These are phyloP conservation scores for Rhodomyrtus psidioides DNA, from an alignment of 441 rosid genomes.

Conservation along the genomic window DNA sequence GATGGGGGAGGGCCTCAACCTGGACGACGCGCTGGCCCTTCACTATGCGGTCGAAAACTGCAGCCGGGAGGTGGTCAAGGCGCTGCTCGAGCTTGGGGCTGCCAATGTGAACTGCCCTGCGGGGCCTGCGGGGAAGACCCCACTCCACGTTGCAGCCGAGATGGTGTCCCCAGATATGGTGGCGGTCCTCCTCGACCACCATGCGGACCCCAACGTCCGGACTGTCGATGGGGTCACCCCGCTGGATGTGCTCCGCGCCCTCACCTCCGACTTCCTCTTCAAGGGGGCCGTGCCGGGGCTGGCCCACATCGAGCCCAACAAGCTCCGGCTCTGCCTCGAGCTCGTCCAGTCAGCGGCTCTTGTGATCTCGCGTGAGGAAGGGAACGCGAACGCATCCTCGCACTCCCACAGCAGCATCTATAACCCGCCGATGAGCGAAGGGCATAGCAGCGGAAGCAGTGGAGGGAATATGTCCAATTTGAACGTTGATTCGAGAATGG, in stretches of 20 bases:
- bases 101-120: slow-evolving; percentile 94
- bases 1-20: slow-evolving; percentile 96
- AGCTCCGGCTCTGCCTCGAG: slow-evolving; percentile 92
- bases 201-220: slow-evolving; percentile 89
- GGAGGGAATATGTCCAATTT: slow-evolving; percentile 29
- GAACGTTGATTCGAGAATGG: slow-evolving; percentile 81
- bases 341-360: slow-evolving; percentile 95
- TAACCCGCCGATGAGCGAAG: slow-evolving; percentile 51
- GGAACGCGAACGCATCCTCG: slow-evolving; percentile 34
- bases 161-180: slow-evolving; percentile 99
- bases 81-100: slow-evolving; percentile 93
- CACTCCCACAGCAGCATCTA: slow-evolving; percentile 23
- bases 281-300: slow-evolving; percentile 97
- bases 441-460: slow-evolving; percentile 53
- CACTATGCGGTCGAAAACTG: slow-evolving; percentile 97
- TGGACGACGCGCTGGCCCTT: slow-evolving; percentile 84
- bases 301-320: slow-evolving; percentile 89
- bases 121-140: slow-evolving; percentile 81
- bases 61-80: slow-evolving; percentile 94
- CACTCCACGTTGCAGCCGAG: slow-evolving; percentile 90
- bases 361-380: slow-evolving; percentile 96
- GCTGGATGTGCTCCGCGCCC: slow-evolving; percentile 80
- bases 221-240: slow-evolving; percentile 95
- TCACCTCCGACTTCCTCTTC: slow-evolving; percentile 97
- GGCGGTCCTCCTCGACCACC: slow-evolving; percentile 89